Evolutionary conservation across 352 stramenopile species (phyloP), one percentile per base, ranked within the genome.

Genomic region (Peronospora destructor): DNA sequence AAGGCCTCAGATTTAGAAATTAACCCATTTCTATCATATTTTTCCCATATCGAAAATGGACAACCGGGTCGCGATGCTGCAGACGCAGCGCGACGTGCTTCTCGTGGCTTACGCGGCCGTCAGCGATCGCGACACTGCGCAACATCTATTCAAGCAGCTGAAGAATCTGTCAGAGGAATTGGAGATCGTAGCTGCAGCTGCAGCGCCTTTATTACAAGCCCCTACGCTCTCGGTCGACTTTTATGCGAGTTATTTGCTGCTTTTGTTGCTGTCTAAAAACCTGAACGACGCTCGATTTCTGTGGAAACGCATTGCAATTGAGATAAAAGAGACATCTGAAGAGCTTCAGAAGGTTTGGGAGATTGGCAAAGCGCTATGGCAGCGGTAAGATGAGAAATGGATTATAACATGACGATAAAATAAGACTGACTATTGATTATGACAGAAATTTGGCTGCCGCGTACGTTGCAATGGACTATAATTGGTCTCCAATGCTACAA

Each of bases 261-360:
- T 84, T 30, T 60, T 75, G 37, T 46, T 88, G 40, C 55, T 88
- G 42, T 59, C 64, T 3, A 68, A 63, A 28, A 65, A 77, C 44
- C 51, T 86, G 28, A 84, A 86, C 32, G 74, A 86, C 28, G 74
- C 77, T 30, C 74, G 77, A 7, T 88, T 88, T 36, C 57, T 88
- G 50, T 88, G 77, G 77, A 86, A 86, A 53, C 77, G 77, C 28
- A 80, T 88, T 23, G 43, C 62, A 1, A 1, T 21, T 1, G 66
- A 65, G 21, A 63, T 56, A 4, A 88, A 86, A 53, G 51, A 74
- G 17, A 43, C 32, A 2, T 73, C 66, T 0, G 61, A 82, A 29
- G 48, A 71, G 21, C 60, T 84, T 1, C 32, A 19, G 1, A 63
- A 74, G 3, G 63, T 81, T 10, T 88, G 76, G 76, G 66, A 69